phyloP scores from a whole-genome alignment of 2,329 filamentous ascomycete genomes.

The Sporothrix dimorphospora region DNA sequence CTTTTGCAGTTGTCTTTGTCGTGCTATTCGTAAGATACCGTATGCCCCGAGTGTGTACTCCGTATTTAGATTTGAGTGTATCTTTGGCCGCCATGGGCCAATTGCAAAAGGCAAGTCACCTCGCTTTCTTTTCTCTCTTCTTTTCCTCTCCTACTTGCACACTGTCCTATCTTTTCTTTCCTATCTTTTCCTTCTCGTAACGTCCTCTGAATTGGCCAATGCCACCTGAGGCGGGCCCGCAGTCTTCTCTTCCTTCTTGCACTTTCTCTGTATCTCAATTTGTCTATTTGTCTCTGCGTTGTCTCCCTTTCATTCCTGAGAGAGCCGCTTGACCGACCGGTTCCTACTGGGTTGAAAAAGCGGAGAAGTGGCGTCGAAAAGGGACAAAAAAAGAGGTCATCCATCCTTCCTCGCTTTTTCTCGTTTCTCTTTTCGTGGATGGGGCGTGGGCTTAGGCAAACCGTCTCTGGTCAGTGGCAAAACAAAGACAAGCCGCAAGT shows the following conservation, averaged over 20 bases:
- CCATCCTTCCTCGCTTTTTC: not conserved
- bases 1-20: not conserved
- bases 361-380: conserved; percentile 5
- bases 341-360: conserved; percentile 28
- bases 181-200: not conserved
- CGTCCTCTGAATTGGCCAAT: not conserved
- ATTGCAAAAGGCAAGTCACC: not conserved
- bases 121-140: not conserved
- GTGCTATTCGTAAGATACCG: not conserved
- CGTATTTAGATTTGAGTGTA: not conserved
- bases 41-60: not conserved
- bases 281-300: not conserved
- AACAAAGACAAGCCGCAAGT: not conserved
- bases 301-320: conserved; percentile 20
- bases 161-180: not conserved
- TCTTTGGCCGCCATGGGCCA: conserved; percentile 10
- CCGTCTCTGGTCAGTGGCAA: not conserved
- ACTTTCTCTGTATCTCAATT: not conserved
- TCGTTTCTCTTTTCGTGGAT: not conserved
- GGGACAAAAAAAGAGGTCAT: not conserved
- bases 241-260: not conserved
- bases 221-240: not conserved
- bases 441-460: not conserved
- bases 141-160: not conserved
- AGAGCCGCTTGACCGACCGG: conserved; percentile 33